Percentiles rank a stretch among this genome's conserved stretches.
These are phyloP conservation scores for Corynascus novoguineensis DNA, from an alignment of 495 filamentous ascomycete genomes.

Conservation along the genomic window DNA sequence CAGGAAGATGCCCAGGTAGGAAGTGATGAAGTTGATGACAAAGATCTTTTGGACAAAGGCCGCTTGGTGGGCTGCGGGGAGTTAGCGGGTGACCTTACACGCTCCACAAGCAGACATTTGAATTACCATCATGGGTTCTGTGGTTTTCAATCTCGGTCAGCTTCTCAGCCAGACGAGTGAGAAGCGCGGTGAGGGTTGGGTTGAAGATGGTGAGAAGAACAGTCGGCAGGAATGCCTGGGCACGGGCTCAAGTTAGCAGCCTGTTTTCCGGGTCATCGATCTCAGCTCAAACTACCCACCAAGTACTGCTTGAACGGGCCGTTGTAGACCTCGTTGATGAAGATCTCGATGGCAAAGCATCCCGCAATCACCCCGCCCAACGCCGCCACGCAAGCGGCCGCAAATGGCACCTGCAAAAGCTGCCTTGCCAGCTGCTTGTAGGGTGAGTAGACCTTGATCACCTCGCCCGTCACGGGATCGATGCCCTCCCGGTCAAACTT, in stretches of 20 bases:
- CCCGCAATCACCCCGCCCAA: slow-evolving; percentile 77
- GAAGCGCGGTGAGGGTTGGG: slow-evolving; percentile 68
- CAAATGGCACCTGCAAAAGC: slow-evolving; percentile 84
- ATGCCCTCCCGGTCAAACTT: slow-evolving; percentile 64
- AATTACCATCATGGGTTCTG: slow-evolving; percentile 63
- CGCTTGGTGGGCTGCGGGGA: slow-evolving; percentile 54
- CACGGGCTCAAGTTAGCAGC: slow-evolving; percentile 32
- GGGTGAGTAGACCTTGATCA: slow-evolving; percentile 68
- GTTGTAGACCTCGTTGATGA: slow-evolving; percentile 88
- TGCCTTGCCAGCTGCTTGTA: slow-evolving; percentile 73
- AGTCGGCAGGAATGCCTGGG: slow-evolving; percentile 86
- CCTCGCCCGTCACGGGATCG: slow-evolving; percentile 84
- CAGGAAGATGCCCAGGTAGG: slow-evolving; percentile 84
- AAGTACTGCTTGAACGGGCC: slow-evolving; percentile 82
- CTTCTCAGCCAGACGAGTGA: slow-evolving; percentile 69
- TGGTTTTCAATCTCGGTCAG: slow-evolving; percentile 91
- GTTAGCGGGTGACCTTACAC: slow-evolving; percentile 10
- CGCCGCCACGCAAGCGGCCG: slow-evolving; percentile 59
- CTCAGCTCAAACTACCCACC: slow-evolving; percentile 44
- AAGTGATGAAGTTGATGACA: slow-evolving; percentile 94
- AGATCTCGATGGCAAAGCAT: slow-evolving; percentile 93
- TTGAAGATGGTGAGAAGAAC: slow-evolving; percentile 74
- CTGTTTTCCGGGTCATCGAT: background rate
- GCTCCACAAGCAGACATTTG: background rate
- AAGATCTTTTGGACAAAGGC: slow-evolving; percentile 88